phyloP scores from a whole-genome alignment of 768 basidiomycete species.

The Tremella fuciformis region DNA sequence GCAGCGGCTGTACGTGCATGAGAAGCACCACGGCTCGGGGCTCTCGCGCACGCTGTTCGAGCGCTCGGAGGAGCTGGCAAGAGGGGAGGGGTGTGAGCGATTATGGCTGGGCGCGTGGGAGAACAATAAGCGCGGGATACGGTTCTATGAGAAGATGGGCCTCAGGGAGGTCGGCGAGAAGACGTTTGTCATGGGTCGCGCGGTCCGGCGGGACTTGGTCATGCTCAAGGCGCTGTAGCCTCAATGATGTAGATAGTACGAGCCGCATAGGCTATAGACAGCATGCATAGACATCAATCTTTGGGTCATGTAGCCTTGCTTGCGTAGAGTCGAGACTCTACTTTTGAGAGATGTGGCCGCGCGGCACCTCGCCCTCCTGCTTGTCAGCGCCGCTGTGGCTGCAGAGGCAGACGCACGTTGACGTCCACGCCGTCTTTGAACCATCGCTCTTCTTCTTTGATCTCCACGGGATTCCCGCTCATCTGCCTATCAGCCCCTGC shows the following conservation, averaged over 20 bases:
- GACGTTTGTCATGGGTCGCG: slow-evolving; percentile 21
- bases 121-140: slow-evolving; percentile 17
- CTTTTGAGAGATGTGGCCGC: slow-evolving; percentile 11
- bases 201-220: slow-evolving; percentile 20
- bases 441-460: slow-evolving; percentile 58
- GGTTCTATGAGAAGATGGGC: slow-evolving; percentile 32
- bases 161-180: slow-evolving; percentile 24
- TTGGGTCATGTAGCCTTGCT: background rate
- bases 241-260: slow-evolving; percentile 11
- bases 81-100: slow-evolving; percentile 11
- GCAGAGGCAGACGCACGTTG: slow-evolving; percentile 22
- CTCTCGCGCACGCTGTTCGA: slow-evolving; percentile 16
- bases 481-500: slow-evolving; percentile 23
- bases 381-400: no score
- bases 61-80: slow-evolving; percentile 12
- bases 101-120: slow-evolving; percentile 36
- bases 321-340: background rate
- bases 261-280: background rate
- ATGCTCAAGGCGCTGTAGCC: slow-evolving; percentile 15
- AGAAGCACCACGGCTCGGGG: slow-evolving; percentile 20
- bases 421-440: slow-evolving; percentile 54
- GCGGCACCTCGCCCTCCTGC: no score
- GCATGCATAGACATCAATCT: background rate
- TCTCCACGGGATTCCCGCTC: slow-evolving; percentile 53
- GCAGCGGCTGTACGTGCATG: slow-evolving; percentile 26